Percentiles rank a stretch among this genome's conserved stretches.
These are phyloP conservation scores for Alternaria solani DNA, from an alignment of 2,329 filamentous ascomycete species.

Conservation along the genomic window DNA sequence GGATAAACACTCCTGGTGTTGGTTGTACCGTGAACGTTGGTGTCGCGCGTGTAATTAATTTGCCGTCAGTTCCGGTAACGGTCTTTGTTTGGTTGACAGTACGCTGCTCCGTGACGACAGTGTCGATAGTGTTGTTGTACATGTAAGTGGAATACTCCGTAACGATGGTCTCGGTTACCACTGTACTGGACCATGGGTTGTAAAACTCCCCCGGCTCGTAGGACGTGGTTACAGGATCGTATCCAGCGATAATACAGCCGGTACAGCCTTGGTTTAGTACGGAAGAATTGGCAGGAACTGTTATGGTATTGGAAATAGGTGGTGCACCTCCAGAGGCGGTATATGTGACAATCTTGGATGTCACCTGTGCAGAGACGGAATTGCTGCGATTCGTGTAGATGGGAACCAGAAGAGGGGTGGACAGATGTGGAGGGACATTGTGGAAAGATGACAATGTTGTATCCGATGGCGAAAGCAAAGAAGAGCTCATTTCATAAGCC, in stretches of 20 bases:
- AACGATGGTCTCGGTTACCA: slow-evolving; percentile 39
- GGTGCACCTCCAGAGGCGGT: background rate
- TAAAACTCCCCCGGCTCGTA: slow-evolving; percentile 12
- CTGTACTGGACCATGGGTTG: slow-evolving; percentile 30
- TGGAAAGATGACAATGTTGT: background rate
- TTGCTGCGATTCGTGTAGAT: background rate
- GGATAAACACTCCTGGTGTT: slow-evolving; percentile 21
- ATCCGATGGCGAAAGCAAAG: background rate
- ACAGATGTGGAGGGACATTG: background rate
- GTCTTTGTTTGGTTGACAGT: slow-evolving; percentile 42
- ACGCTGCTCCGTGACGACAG: slow-evolving; percentile 29
- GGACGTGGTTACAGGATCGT: slow-evolving; percentile 33
- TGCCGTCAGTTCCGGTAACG: slow-evolving; percentile 17
- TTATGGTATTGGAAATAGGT: background rate
- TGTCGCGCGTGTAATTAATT: slow-evolving; percentile 31
- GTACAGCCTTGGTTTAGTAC: slow-evolving; percentile 30
- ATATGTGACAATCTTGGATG: background rate
- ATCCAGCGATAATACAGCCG: slow-evolving; percentile 42
- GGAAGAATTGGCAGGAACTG: slow-evolving; percentile 2
- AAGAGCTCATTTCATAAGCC: background rate
- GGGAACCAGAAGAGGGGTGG: background rate
- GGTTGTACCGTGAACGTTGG: slow-evolving; percentile 34
- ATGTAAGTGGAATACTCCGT: slow-evolving; percentile 37
- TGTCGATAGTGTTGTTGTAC: slow-evolving; percentile 35
- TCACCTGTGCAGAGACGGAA: background rate